phyloP scores from a whole-genome alignment of 2,329 filamentous ascomycete genomes.

The Xylaria polymorpha region DNA sequence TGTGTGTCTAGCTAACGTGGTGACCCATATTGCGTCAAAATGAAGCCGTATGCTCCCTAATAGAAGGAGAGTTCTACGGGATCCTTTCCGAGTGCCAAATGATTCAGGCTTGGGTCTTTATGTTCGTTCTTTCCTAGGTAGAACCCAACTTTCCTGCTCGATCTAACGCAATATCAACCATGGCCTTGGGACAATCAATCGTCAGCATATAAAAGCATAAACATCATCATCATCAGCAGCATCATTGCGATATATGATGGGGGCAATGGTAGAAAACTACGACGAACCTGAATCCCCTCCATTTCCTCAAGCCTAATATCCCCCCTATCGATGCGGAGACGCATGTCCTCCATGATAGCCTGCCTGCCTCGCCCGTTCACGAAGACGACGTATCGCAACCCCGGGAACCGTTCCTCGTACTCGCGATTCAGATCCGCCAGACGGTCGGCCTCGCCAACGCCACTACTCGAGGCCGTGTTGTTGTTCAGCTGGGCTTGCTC shows the following conservation, averaged over 20 bases:
- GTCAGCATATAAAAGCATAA: constrained; percentile 59
- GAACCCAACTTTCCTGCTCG: constrained; percentile 72
- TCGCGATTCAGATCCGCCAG: constrained; percentile 75
- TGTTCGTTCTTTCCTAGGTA: no score
- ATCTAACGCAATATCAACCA: constrained; percentile 91
- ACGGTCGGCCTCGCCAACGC: constrained; percentile 66
- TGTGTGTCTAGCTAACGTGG: no score
- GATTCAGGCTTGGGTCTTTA: no score
- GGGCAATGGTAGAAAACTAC: neutral
- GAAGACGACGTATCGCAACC: constrained; percentile 89
- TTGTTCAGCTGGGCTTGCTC: constrained; percentile 87
- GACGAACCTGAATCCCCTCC: constrained; percentile 71
- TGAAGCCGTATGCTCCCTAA: no score
- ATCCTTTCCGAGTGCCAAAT: no score
- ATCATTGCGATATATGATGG: neutral
- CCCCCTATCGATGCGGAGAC: constrained; percentile 73
- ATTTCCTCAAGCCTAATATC: constrained; percentile 75
- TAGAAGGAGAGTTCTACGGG: no score
- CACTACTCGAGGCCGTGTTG: constrained; percentile 52
- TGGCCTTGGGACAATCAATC: constrained; percentile 86
- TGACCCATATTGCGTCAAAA: no score
- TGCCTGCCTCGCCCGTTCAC: constrained; percentile 82
- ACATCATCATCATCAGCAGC: no score
- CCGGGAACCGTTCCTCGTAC: constrained; percentile 85
- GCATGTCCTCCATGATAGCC: constrained; percentile 86